A percentile compares a stretch with the other conserved stretches of the same genome.
Conservation (phyloP, 129 eudicot genomes). For the Lonicera japonica region DNA sequence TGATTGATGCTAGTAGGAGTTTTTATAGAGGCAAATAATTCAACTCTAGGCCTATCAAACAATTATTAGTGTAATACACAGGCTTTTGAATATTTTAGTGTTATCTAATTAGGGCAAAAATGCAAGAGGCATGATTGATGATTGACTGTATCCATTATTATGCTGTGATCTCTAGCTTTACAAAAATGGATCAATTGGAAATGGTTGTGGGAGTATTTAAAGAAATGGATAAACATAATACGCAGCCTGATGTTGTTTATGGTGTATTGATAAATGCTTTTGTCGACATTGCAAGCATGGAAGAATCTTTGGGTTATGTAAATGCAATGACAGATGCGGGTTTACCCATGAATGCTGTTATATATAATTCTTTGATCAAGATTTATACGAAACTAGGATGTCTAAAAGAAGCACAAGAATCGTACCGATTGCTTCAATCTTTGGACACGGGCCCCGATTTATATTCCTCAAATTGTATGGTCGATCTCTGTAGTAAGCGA, state of each 20-base stretch:
- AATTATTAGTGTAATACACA: too few relatives aligned
- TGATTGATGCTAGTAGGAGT: too few relatives aligned
- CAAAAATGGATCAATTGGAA: too few relatives aligned
- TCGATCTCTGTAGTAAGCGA: constrained; percentile 65
- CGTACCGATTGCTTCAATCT: constrained; percentile 40
- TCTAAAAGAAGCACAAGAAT: constrained; percentile 68
- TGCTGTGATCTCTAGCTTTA: constrained; percentile 85
- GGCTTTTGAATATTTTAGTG: too few relatives aligned
- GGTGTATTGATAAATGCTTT: constrained; percentile 76
- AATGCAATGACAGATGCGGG: constrained; percentile 59
- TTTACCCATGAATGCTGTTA: too few relatives aligned
- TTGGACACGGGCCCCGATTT: constrained; percentile 44
- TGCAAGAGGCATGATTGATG: constrained; percentile 54
- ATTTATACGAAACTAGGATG: constrained; percentile 81
- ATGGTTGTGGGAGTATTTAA: too few relatives aligned
- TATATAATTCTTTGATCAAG: constrained; percentile 65
- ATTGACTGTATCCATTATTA: constrained; percentile 65
- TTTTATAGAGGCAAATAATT: too few relatives aligned
- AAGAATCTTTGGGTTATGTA: constrained; percentile 48
- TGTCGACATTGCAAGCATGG: constrained; percentile 67
- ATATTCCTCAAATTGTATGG: constrained; percentile 75
- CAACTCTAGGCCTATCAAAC: too few relatives aligned
- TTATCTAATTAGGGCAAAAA: too few relatives aligned
- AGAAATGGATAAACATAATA: too few relatives aligned
- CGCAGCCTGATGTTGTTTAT: constrained; percentile 52